These are phyloP conservation scores for Rhizoclosmatium globosum DNA, from an alignment of 192 early-diverging fungal species.

Conservation along the genomic window DNA sequence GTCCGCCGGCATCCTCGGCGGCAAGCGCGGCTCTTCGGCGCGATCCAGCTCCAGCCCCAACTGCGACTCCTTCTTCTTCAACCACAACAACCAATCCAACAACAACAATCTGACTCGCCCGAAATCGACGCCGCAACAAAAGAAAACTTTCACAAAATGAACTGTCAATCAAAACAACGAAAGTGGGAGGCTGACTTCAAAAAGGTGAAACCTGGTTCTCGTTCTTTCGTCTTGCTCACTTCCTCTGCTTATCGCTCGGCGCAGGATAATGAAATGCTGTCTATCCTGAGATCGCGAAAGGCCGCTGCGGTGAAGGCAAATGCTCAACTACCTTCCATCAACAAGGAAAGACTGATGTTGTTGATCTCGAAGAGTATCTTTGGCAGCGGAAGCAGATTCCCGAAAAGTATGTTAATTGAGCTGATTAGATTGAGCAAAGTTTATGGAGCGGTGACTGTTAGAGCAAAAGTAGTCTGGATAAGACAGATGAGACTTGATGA, in stretches of 20 bases:
- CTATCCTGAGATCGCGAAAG: conserved; percentile 18
- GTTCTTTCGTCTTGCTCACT: not conserved
- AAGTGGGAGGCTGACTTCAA: conserved; percentile 5
- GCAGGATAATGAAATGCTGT: conserved; percentile 19
- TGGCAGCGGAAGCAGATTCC: conserved; percentile 5
- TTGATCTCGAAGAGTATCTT: conserved; percentile 1
- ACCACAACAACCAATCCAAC: not conserved
- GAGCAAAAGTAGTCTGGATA: too few species aligned
- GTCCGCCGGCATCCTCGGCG: not conserved
- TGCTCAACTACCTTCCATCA: not conserved
- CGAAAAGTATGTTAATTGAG: not conserved
- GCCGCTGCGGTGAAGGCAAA: not conserved
- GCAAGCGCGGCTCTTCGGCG: not conserved
- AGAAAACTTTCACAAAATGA: conserved; percentile 18
- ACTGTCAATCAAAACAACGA: conserved; percentile 15
- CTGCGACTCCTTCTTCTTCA: not conserved
- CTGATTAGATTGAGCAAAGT: too few species aligned
- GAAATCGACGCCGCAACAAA: not conserved
- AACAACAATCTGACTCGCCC: not conserved
- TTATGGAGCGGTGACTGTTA: too few species aligned
- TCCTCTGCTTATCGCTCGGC: not conserved
- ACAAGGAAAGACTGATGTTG: not conserved
- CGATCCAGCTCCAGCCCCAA: not conserved
- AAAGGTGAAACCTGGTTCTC: not conserved
- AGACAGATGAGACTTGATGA: too few species aligned